Evolutionary conservation across 495 filamentous ascomycete species (phyloP).

Genomic region (Sporormia fimetaria): DNA sequence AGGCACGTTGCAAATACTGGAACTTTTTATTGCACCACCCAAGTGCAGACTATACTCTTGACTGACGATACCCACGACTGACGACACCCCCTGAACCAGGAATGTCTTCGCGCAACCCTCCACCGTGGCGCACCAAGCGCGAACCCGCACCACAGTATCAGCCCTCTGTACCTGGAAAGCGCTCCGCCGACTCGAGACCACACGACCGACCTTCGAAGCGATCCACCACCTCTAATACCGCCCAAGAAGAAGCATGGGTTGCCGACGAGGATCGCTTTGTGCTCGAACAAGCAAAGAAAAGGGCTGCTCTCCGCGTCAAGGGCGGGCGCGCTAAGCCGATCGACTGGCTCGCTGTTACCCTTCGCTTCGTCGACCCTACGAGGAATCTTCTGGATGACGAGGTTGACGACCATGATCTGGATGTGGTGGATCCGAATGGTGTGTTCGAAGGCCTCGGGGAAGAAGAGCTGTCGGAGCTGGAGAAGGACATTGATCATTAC

Average conservation of each 20-base stretch:
- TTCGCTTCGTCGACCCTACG: constrained; percentile 78
- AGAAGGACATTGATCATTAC: constrained; percentile 80
- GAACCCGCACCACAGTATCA: constrained; percentile 10
- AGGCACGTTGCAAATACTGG: too few species aligned
- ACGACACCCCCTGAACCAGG: background rate
- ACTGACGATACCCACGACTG: too few species aligned
- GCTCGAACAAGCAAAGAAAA: constrained; percentile 93
- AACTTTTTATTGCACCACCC: too few species aligned
- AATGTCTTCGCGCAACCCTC: constrained; percentile 15
- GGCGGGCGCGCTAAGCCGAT: constrained; percentile 86
- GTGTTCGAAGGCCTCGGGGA: constrained; percentile 67
- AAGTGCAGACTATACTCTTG: too few species aligned
- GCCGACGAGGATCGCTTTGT: constrained; percentile 94
- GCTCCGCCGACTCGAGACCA: constrained; percentile 19
- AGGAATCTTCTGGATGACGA: constrained; percentile 66
- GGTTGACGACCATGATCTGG: constrained; percentile 61
- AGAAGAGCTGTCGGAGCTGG: constrained; percentile 61
- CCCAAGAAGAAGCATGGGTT: constrained; percentile 53
- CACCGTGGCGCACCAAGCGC: constrained; percentile 19
- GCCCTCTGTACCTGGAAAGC: constrained; percentile 27
- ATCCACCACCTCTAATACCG: constrained; percentile 24
- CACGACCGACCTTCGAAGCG: constrained; percentile 9
- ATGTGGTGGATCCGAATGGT: constrained; percentile 69
- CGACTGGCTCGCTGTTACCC: constrained; percentile 86
- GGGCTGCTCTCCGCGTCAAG: constrained; percentile 91